Percentiles rank a stretch among this genome's conserved stretches.
Conservation (phyloP, 2,329 filamentous ascomycete genomes). For the Arachnopeziza araneosa region DNA sequence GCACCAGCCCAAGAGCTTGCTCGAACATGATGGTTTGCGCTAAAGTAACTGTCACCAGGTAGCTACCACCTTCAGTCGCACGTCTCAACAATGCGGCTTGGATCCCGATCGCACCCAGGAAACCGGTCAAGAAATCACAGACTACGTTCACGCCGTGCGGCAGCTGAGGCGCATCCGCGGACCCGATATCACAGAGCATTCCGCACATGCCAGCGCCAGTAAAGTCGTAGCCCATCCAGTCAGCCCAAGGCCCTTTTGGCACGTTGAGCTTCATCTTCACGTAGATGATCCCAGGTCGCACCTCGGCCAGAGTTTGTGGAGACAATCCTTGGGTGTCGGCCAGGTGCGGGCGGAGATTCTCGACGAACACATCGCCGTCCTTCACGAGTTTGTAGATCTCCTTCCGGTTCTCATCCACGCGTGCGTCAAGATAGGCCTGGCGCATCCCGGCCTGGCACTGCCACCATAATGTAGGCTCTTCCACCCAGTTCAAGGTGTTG, state of each 20-base stretch:
- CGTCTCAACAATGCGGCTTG: conserved; percentile 1
- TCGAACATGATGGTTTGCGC: conserved; percentile 1
- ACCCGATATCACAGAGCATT: not conserved
- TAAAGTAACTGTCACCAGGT: conserved; percentile 1
- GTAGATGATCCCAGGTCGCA: conserved; percentile 1
- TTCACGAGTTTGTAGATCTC: not conserved
- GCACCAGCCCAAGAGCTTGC: not conserved
- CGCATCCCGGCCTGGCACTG: not conserved
- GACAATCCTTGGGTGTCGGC: not conserved
- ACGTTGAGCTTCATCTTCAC: not conserved
- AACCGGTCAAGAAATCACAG: conserved; percentile 1
- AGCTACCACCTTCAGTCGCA: conserved; percentile 1
- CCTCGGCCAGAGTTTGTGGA: not conserved
- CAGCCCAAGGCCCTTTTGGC: not conserved
- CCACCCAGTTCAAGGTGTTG: conserved; percentile 2
- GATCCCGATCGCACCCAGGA: not conserved
- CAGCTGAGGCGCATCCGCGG: not conserved
- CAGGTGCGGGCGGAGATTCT: conserved; percentile 1
- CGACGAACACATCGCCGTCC: not conserved
- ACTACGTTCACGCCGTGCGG: conserved; percentile 1
- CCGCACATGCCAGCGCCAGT: not conserved
- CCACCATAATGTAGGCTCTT: conserved; percentile 1
- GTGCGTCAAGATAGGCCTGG: conserved; percentile 1
- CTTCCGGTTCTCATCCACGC: not conserved
- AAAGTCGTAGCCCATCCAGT: conserved; percentile 1